Evolutionary conservation across 257 asterid species (phyloP).

Genomic region (Solanum rostratum): DNA sequence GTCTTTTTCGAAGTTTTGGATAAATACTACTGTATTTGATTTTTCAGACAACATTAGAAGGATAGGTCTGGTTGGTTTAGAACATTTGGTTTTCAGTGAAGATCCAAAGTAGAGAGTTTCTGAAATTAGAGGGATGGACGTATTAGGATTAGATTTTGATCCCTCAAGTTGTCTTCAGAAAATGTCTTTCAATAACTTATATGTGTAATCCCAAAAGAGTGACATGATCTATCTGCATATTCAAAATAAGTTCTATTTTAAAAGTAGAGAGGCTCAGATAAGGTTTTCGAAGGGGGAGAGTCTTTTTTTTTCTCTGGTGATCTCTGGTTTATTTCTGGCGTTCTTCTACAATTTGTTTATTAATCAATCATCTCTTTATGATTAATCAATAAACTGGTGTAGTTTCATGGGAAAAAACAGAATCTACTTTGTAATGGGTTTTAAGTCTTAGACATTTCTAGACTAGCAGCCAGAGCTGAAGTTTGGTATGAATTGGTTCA

Average conservation of each 20-base stretch:
- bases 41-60: neutral
- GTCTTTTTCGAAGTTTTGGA: neutral
- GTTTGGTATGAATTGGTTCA: neutral
- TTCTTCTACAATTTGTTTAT: neutral
- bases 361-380: neutral
- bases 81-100: neutral
- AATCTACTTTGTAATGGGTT: neutral
- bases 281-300: neutral
- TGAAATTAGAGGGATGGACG: neutral
- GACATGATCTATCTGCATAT: neutral
- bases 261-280: neutral
- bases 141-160: neutral
- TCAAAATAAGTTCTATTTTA: neutral
- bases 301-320: neutral
- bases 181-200: neutral
- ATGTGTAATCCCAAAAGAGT: neutral
- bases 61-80: neutral
- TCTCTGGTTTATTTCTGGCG: neutral
- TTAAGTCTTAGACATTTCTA: neutral
- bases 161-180: neutral
- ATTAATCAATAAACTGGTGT: neutral
- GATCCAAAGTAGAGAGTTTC: neutral
- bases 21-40: neutral
- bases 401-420: neutral
- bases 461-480: neutral